These are phyloP conservation scores for Trichoderma afroharzianum DNA, from an alignment of 2,329 filamentous ascomycete genomes.

Conservation along the genomic window DNA sequence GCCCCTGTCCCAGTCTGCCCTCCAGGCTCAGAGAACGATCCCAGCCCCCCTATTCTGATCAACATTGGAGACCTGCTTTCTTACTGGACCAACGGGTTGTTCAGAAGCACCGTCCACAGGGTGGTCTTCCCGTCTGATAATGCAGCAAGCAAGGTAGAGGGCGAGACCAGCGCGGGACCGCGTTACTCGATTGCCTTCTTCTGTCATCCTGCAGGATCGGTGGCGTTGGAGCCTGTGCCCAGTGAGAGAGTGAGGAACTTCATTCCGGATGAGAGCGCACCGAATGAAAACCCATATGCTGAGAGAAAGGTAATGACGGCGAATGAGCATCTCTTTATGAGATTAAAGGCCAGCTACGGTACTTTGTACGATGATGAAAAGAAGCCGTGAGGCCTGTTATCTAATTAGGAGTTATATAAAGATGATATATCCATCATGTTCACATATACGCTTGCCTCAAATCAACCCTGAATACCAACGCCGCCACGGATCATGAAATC, in stretches of 20 bases:
- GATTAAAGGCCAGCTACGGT: conserved; percentile 57
- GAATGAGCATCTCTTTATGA: conserved; percentile 59
- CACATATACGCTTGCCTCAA: conserved; percentile 20
- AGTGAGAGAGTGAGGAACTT: conserved; percentile 52
- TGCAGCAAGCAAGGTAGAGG: conserved; percentile 28
- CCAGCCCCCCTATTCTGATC: conserved; percentile 73
- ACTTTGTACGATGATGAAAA: conserved; percentile 49
- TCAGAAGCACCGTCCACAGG: conserved; percentile 84
- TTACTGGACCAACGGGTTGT: conserved; percentile 86
- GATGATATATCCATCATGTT: background rate
- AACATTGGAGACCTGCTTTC: conserved; percentile 67
- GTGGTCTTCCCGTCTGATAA: conserved; percentile 63
- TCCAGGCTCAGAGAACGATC: conserved; percentile 53
- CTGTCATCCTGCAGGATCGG: conserved; percentile 58
- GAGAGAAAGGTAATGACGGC: conserved; percentile 58
- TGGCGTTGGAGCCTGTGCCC: conserved; percentile 55
- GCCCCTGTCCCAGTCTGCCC: conserved; percentile 65
- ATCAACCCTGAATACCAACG: conserved; percentile 43
- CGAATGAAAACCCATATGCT: conserved; percentile 44
- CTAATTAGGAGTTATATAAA: background rate
- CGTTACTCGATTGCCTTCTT: conserved; percentile 68
- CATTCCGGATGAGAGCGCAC: conserved; percentile 30
- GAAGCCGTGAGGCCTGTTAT: background rate
- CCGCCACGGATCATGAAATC: conserved; percentile 40
- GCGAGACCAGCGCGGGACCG: conserved; percentile 48